A percentile compares a stretch with the other conserved stretches of the same genome.
phyloP scores from a whole-genome alignment of 768 basidiomycete genomes.

The Pholiota conissans region DNA sequence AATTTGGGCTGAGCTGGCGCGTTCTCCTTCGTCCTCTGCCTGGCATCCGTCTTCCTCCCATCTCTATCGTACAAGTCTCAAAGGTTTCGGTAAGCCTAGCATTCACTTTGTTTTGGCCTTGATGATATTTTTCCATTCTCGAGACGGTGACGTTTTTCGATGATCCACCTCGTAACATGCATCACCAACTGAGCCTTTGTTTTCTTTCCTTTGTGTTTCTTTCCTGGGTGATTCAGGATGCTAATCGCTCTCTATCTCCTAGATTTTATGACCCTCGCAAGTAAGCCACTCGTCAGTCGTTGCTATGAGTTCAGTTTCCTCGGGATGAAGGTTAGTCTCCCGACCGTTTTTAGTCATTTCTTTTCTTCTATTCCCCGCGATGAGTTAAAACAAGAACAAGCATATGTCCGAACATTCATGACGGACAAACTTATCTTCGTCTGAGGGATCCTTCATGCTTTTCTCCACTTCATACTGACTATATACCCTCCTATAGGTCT shows the following conservation, averaged over 20 bases:
- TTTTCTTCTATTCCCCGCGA: slow-evolving; percentile 13
- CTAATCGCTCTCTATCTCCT: neutral
- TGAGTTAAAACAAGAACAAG: slow-evolving; percentile 25
- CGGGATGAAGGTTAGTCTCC: slow-evolving; percentile 4
- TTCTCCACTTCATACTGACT: neutral
- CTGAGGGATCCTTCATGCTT: slow-evolving; percentile 17
- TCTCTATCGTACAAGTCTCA: neutral
- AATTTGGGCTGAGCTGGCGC: neutral
- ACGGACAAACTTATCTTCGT: slow-evolving; percentile 22
- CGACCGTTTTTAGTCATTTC: too few species aligned
- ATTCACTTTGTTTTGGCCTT: slow-evolving; percentile 25
- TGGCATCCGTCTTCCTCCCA: neutral
- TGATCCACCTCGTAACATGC: slow-evolving; percentile 83
- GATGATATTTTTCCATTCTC: slow-evolving; percentile 70
- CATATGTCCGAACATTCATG: slow-evolving; percentile 27
- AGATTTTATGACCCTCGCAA: neutral
- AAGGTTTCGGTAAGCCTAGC: slow-evolving; percentile 37
- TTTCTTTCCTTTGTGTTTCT: slow-evolving; percentile 13
- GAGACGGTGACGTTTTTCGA: slow-evolving; percentile 69
- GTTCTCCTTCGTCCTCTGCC: neutral
- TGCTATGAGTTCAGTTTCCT: too few species aligned
- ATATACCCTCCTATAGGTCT: too few species aligned
- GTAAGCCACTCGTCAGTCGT: too few species aligned
- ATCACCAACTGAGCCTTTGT: slow-evolving; percentile 55
- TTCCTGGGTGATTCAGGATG: neutral